Conservation (phyloP, 768 basidiomycete species). For the Leucosporidium yakuticum region DNA sequence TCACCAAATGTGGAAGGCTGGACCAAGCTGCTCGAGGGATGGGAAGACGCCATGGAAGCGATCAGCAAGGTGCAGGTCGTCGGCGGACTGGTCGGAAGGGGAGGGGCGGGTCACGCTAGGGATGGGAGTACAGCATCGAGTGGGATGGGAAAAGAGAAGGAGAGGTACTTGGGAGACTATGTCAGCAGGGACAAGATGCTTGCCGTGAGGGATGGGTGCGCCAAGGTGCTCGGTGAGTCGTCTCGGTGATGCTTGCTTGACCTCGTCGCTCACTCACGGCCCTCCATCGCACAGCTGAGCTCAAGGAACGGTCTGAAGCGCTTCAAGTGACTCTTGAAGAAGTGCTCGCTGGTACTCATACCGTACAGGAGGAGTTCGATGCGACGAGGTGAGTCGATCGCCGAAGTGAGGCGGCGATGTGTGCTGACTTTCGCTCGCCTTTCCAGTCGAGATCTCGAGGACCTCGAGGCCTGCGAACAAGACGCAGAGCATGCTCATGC, state of each 20-base stretch:
- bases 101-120: constrained; percentile 2
- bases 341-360: constrained; percentile 22
- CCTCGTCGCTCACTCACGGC: too few species aligned
- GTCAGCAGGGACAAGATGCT: constrained; percentile 38
- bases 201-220: constrained; percentile 34
- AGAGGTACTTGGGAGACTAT: constrained; percentile 36
- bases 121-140: constrained; percentile 7
- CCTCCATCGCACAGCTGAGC: constrained; percentile 11
- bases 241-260: neutral
- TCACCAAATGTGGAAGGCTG: constrained; percentile 24
- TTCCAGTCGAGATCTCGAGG: constrained; percentile 28
- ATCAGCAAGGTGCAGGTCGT: constrained; percentile 32
- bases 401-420: neutral
- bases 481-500: constrained; percentile 30
- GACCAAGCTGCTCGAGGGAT: constrained; percentile 25
- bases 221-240: constrained; percentile 28
- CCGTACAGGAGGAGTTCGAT: constrained; percentile 31
- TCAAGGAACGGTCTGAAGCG: constrained; percentile 12
- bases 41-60: constrained; percentile 33
- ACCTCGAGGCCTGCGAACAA: constrained; percentile 36
- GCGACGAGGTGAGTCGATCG: constrained; percentile 14
- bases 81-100: constrained; percentile 2
- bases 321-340: constrained; percentile 26
- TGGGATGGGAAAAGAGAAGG: constrained; percentile 22
- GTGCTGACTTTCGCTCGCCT: neutral